phyloP scores from a whole-genome alignment of 1,139 yeast species.

The Geotrichum europaeum region DNA sequence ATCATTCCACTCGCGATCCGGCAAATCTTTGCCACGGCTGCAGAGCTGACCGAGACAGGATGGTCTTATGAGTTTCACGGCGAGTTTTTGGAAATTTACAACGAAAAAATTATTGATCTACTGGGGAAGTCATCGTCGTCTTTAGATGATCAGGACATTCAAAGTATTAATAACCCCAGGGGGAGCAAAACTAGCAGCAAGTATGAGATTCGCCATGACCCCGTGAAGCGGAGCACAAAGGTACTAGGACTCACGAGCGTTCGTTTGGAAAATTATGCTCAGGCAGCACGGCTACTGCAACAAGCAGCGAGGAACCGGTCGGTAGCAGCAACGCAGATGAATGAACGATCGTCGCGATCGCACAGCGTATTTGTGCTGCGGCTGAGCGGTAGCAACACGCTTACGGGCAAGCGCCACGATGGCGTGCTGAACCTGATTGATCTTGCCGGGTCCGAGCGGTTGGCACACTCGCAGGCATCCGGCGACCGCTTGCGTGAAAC shows the following conservation, averaged over 20 bases:
- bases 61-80: slow-evolving; percentile 66
- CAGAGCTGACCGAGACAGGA: slow-evolving; percentile 46
- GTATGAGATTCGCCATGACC: slow-evolving; percentile 73
- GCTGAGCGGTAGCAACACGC: slow-evolving; percentile 49
- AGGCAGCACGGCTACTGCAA: slow-evolving; percentile 47
- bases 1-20: slow-evolving; percentile 74
- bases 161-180: neutral
- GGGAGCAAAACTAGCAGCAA: slow-evolving; percentile 28
- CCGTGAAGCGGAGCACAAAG: slow-evolving; percentile 44
- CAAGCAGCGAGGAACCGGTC: slow-evolving; percentile 53
- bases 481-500: slow-evolving; percentile 86
- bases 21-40: slow-evolving; percentile 61
- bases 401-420: slow-evolving; percentile 45
- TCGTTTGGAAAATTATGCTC: slow-evolving; percentile 42
- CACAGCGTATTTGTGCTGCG: slow-evolving; percentile 68
- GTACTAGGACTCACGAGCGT: slow-evolving; percentile 57
- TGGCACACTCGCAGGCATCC: slow-evolving; percentile 57
- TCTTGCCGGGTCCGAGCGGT: slow-evolving; percentile 84
- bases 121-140: slow-evolving; percentile 31
- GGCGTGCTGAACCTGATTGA: slow-evolving; percentile 75
- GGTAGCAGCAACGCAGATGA: slow-evolving; percentile 77
- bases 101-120: slow-evolving; percentile 71
- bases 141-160: neutral
- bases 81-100: slow-evolving; percentile 84
- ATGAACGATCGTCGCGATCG: slow-evolving; percentile 70